phyloP scores from a whole-genome alignment of 2,329 filamentous ascomycete genomes.

The Sarocladium brachiariae region DNA sequence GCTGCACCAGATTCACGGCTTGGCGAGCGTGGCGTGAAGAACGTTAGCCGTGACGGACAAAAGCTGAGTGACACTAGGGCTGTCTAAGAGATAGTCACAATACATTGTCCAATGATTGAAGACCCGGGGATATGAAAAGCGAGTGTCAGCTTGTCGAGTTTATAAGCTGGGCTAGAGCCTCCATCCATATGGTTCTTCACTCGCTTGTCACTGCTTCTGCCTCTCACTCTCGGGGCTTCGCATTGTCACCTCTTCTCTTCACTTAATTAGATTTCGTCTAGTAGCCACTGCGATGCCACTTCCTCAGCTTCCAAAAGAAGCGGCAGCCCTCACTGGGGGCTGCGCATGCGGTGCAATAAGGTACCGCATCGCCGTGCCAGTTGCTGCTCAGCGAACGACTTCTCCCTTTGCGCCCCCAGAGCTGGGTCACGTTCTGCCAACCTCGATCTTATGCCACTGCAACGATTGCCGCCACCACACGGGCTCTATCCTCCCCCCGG shows the following conservation, averaged over 20 bases:
- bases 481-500: constrained; percentile 11
- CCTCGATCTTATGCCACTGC: constrained; percentile 18
- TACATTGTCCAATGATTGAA: neutral
- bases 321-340: constrained; percentile 19
- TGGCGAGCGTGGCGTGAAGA: neutral
- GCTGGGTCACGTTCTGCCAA: constrained; percentile 13
- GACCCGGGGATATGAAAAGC: no score
- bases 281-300: neutral
- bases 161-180: no score
- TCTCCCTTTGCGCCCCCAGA: constrained; percentile 13
- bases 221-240: neutral
- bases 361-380: constrained; percentile 18
- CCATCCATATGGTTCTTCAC: no score
- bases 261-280: neutral
- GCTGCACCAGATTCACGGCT: constrained; percentile 1
- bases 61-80: neutral
- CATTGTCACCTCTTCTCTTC: neutral
- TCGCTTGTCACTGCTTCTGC: no score
- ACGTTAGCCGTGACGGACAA: neutral
- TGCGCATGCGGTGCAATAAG: constrained; percentile 21
- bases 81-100: neutral
- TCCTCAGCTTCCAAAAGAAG: constrained; percentile 14
- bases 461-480: constrained; percentile 18
- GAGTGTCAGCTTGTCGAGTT: no score
- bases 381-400: constrained; percentile 11